Evolutionary conservation across 192 early-diverging fungal genomes (phyloP), one percentile per base, ranked within the genome.

Genomic region (Linnemannia zychae): DNA sequence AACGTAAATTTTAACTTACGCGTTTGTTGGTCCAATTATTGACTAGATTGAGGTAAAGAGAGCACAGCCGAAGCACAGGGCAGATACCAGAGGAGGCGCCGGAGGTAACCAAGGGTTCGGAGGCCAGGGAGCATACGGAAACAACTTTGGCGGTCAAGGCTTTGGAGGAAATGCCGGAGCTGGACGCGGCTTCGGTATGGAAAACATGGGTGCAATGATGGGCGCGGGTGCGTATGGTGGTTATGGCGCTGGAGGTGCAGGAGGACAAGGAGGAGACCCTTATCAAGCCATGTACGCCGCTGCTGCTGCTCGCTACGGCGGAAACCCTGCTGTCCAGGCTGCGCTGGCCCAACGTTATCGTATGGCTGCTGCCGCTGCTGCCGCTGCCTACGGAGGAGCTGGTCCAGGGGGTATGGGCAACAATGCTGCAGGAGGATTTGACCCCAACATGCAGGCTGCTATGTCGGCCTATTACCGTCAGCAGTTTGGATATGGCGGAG

Each of bases 1-100:
- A n/a, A n/a, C n/a, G n/a, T 24, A 34, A 49, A 40, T 7, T 70
- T 50, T 13, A 52, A 34, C 71, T 22, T 63, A 33, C 20, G 40
- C 38, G 34, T 28, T 52, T 53, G 16, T 28, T 57, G 36, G 34
- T 28, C 13, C 15, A 7, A 36, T 48, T n/a, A 22, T 22, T 36
- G 22, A 48, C 36, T 77, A 94, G 93, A 87, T 95, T 48, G 94
- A 95, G 78, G 92, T 95, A 20, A 93, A 93, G 81, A 87, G 90
- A 47, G 94, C 94, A 3, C 92, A 92, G 87, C 94, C 94, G 44
- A 95, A 95, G 76, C 87, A 89, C 77, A 81, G 90, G 70, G 53
- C 81, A 72, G 80, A 78, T 71, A 50, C 70, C 46, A 48, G 80
- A 81, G 71, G 48, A 46, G 69, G 44, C 50, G 40, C 72, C 6